Evolutionary conservation across 1,139 yeast species (phyloP).

Genomic region (Ogataea hybrid): DNA sequence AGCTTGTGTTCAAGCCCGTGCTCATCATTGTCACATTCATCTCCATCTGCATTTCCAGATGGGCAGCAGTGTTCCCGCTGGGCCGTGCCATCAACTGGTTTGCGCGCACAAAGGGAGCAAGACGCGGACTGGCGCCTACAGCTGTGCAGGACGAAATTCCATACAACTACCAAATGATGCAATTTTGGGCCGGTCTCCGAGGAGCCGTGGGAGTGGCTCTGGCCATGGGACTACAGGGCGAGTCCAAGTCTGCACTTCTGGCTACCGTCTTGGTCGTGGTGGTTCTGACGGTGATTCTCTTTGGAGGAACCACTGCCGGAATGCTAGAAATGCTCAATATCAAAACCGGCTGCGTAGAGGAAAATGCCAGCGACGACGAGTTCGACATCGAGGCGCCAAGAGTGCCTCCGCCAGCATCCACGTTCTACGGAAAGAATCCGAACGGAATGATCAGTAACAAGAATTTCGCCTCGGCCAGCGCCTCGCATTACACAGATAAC

Average conservation of each 20-base stretch:
- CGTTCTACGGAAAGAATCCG: constrained; percentile 9
- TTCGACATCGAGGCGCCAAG: constrained; percentile 84
- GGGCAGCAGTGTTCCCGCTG: constrained; percentile 97
- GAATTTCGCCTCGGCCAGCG: constrained; percentile 13
- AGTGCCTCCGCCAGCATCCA: constrained; percentile 5
- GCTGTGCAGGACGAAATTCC: constrained; percentile 85
- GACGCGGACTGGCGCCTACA: constrained; percentile 41
- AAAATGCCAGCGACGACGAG: constrained; percentile 84
- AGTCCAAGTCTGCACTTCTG: constrained; percentile 79
- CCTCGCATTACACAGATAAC: constrained; percentile 22
- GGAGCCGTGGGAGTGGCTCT: constrained; percentile 99
- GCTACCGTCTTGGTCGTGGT: constrained; percentile 97
- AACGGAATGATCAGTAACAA: constrained; percentile 15
- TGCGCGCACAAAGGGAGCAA: constrained; percentile 50
- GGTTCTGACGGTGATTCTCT: constrained; percentile 89
- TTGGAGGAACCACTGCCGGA: constrained; percentile 98
- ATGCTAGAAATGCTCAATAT: constrained; percentile 95
- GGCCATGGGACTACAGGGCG: constrained; percentile 97
- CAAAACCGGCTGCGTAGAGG: constrained; percentile 86
- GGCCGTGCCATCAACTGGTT: constrained; percentile 83
- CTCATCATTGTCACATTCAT: constrained; percentile 85
- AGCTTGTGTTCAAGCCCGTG: constrained; percentile 89
- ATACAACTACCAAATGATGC: constrained; percentile 97
- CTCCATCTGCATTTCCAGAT: constrained; percentile 91
- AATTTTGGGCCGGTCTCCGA: constrained; percentile 98